Evolutionary conservation across 2,329 filamentous ascomycete genomes (phyloP), one percentile per base, ranked within the genome.

Genomic region (Teratosphaeria pseudoeucalypti): DNA sequence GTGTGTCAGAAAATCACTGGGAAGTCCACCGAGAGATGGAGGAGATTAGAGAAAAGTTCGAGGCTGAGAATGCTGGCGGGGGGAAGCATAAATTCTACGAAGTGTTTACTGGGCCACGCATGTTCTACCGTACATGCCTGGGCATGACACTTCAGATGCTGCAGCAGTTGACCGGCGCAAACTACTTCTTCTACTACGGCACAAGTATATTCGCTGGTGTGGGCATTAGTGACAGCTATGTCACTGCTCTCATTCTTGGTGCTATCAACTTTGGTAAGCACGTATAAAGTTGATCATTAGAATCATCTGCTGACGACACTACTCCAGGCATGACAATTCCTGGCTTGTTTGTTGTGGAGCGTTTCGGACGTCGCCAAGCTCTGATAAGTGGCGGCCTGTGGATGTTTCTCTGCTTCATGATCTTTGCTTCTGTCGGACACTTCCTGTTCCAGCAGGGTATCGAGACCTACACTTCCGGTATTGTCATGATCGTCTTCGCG

Each of bases 141-240:
- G 85, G 86, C 47, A 80, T 88, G 39, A 69, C 77, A 3, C 78
- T 89, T 1, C 84, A 87, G 71, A 81, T 83, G 52, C 81, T 85
- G 5, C 85, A 88, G 71, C 86, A 89, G 68, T 76, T 89, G 2
- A 87, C 85, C 0, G 86, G 86, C 34, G 83, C 82, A 60, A 86
- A 86, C 73, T 87, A 84, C 73, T 85, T 84, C 75, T 86, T 87
- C 72, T 61, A 78, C 68, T 78, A 78, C 61, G 77, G 77, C 7
- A 78, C 76, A 0, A 76, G 75, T 0, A 76, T 79, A 57, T 80
- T 80, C 68, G 58, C 64, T 0, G 71, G 71, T 0, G 71, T 74
- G 12, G 75, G 75, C 10, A 53, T 65, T 6, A 58, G 39, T 3
- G 57, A 62, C 52, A 58, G 34, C 26, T 79, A 73, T 65, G 74